phyloP scores from a whole-genome alignment of 2,329 filamentous ascomycete genomes.

The Seiridium cupressi region DNA sequence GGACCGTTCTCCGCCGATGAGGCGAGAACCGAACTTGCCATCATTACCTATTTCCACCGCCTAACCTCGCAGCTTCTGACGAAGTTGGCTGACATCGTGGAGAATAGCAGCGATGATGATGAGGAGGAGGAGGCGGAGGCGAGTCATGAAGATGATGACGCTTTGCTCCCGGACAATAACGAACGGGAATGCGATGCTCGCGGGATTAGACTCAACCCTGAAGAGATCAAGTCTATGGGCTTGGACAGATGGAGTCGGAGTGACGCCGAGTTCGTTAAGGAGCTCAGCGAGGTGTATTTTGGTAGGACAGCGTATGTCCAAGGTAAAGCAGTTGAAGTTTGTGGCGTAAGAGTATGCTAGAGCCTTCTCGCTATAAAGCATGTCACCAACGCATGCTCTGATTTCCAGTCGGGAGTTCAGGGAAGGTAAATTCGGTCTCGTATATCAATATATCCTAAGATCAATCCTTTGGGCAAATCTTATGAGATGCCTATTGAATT shows the following conservation, averaged over 20 bases:
- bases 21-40: conserved; percentile 61
- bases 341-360: conserved; percentile 68
- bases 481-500: too few relatives aligned
- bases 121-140: background rate
- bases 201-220: conserved; percentile 57
- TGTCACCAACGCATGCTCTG: background rate
- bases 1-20: conserved; percentile 30
- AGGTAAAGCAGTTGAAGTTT: conserved; percentile 70
- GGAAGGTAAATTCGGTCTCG: too few relatives aligned
- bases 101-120: conserved; percentile 23
- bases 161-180: conserved; percentile 25
- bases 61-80: conserved; percentile 66
- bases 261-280: conserved; percentile 67
- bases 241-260: conserved; percentile 73
- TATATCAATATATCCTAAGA: too few relatives aligned
- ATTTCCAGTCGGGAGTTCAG: too few relatives aligned
- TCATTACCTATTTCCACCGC: conserved; percentile 80
- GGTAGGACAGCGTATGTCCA: conserved; percentile 61
- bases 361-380: background rate
- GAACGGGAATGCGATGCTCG: conserved; percentile 33
- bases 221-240: conserved; percentile 69
- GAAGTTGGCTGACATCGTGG: conserved; percentile 61
- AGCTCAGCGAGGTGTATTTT: conserved; percentile 65
- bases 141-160: conserved; percentile 22
- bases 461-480: too few relatives aligned